Base-by-base conservation (phyloP, 106 monocot species). In the Acorus gramineus region DNA sequence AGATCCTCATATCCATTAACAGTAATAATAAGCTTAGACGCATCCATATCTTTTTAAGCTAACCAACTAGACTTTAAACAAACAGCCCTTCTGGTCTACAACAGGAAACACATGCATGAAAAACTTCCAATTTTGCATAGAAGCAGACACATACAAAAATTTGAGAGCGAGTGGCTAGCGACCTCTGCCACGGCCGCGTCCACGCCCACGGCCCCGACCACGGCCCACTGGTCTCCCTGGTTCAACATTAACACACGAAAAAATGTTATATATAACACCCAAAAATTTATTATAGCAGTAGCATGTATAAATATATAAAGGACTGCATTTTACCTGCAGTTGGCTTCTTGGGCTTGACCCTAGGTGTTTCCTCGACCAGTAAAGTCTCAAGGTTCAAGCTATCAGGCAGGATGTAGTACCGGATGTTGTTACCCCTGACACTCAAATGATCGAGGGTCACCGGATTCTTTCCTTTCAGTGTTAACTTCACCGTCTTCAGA, bases 321-420 rank as follows among this genome's bases (percentile, higher is more conserved):
- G 3, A 5, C 8, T 4, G 3, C 57, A 47, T 4, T 42, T 14
- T 76, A 93, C 93, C 89, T 45, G 93, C 79, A 71, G 86, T 75
- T 11, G 93, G 81, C 75, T 94, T 94, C 78, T 94, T 94, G 7
- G 89, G 86, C 74, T 94, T 94, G 14, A 94, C 79, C 64, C 86
- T 77, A 7, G 93, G 93, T 66, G 89, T 84, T 66, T 93, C 93
- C 76, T 93, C 93, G 70, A 93, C 89, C 67, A 93, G 68, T 55
- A 93, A 69, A 3, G 93, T 93, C 73, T 94, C 89, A 6, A 94
- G 93, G 66, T 94, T 94, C 64, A 94, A 72, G 78, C 93, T 94
- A 75, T 94, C 89, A 44, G 89, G 93, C 6, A 94, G 86, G 52
- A 94, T 93, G 62, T 86, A 86, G 48, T 94, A 94, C 4, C 93